A percentile compares a stretch with the other conserved stretches of the same genome.
phyloP scores from a whole-genome alignment of 2,329 filamentous ascomycete genomes.

The Verticillium nubilum region DNA sequence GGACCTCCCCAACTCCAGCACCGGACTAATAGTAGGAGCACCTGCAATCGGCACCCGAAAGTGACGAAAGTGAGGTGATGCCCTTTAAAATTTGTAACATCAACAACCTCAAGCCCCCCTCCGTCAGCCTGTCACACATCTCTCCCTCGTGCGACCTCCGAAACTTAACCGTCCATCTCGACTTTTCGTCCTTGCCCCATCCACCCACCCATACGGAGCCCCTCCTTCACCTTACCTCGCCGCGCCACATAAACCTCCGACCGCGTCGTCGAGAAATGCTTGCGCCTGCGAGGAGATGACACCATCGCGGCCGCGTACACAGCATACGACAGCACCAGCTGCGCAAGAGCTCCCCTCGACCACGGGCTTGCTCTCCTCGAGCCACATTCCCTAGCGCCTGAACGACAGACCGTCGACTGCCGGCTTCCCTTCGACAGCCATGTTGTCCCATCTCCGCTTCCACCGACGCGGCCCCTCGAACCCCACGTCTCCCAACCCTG shows the following conservation, averaged over 20 bases:
- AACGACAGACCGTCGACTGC: background rate
- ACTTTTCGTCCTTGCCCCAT: background rate
- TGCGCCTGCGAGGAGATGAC: background rate
- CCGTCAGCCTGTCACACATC: background rate
- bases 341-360: background rate
- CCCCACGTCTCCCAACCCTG: constrained; percentile 47
- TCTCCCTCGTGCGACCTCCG: background rate
- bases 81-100: background rate
- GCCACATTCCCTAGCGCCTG: background rate
- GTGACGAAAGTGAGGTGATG: background rate
- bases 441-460: constrained; percentile 53
- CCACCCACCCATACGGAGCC: background rate
- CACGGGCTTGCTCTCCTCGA: background rate
- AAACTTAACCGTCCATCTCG: background rate
- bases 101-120: background rate
- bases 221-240: background rate
- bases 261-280: background rate
- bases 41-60: background rate
- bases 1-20: background rate
- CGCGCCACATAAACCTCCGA: background rate
- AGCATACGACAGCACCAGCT: background rate
- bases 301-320: background rate
- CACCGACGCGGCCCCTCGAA: constrained; percentile 52
- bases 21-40: too few relatives aligned
- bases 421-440: constrained; percentile 15